These are phyloP conservation scores for Fusarium sp. DNA, from an alignment of 2,329 filamentous ascomycete genomes.

Conservation along the genomic window DNA sequence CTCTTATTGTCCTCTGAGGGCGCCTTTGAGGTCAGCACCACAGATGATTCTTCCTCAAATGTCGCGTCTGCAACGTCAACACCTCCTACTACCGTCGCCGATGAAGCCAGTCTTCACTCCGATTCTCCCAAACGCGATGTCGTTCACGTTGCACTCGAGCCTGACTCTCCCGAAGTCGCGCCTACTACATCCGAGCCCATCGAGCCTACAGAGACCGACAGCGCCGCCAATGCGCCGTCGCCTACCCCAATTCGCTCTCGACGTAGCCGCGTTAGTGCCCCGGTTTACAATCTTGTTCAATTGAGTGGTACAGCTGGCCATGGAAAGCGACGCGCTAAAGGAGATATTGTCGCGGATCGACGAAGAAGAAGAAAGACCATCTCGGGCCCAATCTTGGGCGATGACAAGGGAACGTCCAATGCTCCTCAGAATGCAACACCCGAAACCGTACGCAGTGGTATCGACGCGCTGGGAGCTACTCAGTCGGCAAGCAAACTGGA, in stretches of 20 bases:
- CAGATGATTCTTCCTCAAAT: constrained; percentile 56
- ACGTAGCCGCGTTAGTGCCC: constrained; percentile 63
- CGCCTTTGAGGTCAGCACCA: constrained; percentile 41
- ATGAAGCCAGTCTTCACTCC: constrained; percentile 67
- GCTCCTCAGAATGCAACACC: constrained; percentile 21
- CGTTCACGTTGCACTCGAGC: constrained; percentile 45
- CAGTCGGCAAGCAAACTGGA: constrained; percentile 53
- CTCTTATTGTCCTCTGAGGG: constrained; percentile 46
- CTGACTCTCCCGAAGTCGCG: constrained; percentile 42
- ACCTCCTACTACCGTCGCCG: constrained; percentile 72
- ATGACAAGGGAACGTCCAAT: constrained; percentile 12
- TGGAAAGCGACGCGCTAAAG: constrained; percentile 63
- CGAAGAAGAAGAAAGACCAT: constrained; percentile 59
- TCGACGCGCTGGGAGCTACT: constrained; percentile 58
- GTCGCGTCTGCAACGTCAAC: constrained; percentile 69
- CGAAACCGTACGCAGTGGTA: constrained; percentile 47
- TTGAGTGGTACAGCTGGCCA: constrained; percentile 70
- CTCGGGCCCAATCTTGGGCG: constrained; percentile 48
- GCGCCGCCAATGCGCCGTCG: constrained; percentile 26
- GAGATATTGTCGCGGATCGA: constrained; percentile 56
- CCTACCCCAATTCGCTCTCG: constrained; percentile 53
- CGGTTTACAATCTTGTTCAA: constrained; percentile 73
- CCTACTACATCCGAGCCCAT: constrained; percentile 7
- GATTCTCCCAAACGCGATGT: constrained; percentile 52
- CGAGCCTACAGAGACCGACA: constrained; percentile 20